Conservation (phyloP, 306 rosid genomes). For the Ammopiptanthus mongolicus region DNA sequence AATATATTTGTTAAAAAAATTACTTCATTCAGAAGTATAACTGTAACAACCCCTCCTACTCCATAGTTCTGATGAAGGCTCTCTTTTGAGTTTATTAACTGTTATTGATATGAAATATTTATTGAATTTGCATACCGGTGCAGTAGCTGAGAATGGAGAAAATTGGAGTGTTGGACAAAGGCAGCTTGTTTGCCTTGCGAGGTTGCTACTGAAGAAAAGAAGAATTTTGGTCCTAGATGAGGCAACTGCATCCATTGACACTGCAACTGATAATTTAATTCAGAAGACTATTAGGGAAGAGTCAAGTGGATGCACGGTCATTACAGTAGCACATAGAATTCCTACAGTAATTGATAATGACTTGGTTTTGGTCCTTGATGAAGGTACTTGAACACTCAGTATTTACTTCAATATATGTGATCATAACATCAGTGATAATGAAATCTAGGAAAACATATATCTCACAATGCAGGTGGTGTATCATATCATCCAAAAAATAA, state of each 20-base stretch:
- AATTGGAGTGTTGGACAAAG: slow-evolving; percentile 98
- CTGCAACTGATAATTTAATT: slow-evolving; percentile 70
- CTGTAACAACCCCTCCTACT: neutral
- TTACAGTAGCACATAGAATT: slow-evolving; percentile 85
- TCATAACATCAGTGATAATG: neutral
- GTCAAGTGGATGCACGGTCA: slow-evolving; percentile 73
- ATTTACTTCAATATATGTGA: neutral
- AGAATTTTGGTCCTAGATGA: slow-evolving; percentile 79
- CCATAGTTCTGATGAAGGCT: neutral
- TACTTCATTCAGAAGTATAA: neutral
- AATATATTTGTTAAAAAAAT: neutral
- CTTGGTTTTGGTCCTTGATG: slow-evolving; percentile 73
- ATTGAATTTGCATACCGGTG: slow-evolving; percentile 1
- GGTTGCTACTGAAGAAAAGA: slow-evolving; percentile 72
- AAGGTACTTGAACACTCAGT: slow-evolving; percentile 43
- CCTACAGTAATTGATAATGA: slow-evolving; percentile 84
- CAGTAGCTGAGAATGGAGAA: slow-evolving; percentile 91
- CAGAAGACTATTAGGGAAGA: slow-evolving; percentile 74
- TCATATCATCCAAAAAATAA: neutral
- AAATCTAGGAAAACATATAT: neutral
- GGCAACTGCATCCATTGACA: slow-evolving; percentile 93
- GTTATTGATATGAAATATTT: neutral
- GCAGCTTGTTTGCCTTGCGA: slow-evolving; percentile 90
- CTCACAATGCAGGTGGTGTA: neutral
- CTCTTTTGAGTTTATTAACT: neutral